Evolutionary conservation across 176 grass and related monocot genomes (phyloP).

Genomic region (Aechmea fasciata): DNA sequence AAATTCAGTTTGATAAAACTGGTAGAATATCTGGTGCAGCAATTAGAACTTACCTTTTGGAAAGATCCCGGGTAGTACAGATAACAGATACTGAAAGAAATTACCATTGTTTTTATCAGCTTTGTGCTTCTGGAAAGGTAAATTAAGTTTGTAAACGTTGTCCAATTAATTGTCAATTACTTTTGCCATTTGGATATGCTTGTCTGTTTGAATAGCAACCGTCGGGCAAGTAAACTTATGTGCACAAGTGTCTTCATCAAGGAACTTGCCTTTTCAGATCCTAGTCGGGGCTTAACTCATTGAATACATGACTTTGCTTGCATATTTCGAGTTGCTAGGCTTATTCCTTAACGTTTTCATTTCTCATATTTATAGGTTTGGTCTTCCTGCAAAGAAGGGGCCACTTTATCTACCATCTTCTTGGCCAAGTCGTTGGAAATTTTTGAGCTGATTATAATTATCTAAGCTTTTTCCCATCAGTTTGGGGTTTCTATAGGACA

Average conservation of each 20-base stretch:
- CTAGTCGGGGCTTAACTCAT: not conserved
- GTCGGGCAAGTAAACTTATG: not conserved
- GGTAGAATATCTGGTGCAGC: constrained; percentile 81
- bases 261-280: not conserved
- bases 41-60: constrained; percentile 74
- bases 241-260: not conserved
- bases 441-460: too few relatives aligned
- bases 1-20: constrained; percentile 76
- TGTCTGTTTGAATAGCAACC: not conserved
- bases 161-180: not conserved
- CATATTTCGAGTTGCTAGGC: not conserved
- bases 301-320: not conserved
- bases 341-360: not conserved
- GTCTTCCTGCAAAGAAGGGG: too few relatives aligned
- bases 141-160: constrained; percentile 16
- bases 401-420: too few relatives aligned
- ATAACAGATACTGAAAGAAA: constrained; percentile 73
- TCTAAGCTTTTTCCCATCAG: too few relatives aligned
- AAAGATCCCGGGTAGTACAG: constrained; percentile 79
- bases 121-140: constrained; percentile 82
- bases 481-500: too few relatives aligned
- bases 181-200: not conserved
- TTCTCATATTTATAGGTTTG: not conserved
- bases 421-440: too few relatives aligned
- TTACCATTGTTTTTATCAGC: constrained; percentile 88